A percentile compares a stretch with the other conserved stretches of the same genome.
These are phyloP conservation scores for Eutrema japonicum DNA, from an alignment of 345 rosid genomes.

Conservation along the genomic window DNA sequence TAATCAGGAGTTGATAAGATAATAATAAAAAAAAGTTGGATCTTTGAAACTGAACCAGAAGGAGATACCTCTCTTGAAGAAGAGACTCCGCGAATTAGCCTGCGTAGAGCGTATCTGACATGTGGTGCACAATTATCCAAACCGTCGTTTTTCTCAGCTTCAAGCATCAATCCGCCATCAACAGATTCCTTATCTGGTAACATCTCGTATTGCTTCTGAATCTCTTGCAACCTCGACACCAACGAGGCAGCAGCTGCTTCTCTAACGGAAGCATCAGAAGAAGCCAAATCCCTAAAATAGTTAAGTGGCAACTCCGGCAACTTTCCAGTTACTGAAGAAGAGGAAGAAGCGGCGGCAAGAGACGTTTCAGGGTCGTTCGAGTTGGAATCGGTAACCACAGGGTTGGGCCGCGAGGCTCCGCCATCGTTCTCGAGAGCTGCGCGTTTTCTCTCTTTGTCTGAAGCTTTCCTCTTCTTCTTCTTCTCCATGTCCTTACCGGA, in stretches of 20 bases:
- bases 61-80: slow-evolving; percentile 86
- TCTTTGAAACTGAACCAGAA: neutral
- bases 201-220: slow-evolving; percentile 71
- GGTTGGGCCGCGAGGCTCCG: slow-evolving; percentile 39
- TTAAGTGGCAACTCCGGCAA: slow-evolving; percentile 73
- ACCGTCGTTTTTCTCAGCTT: slow-evolving; percentile 91
- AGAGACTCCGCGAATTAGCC: slow-evolving; percentile 92
- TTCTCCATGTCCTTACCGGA: slow-evolving; percentile 79
- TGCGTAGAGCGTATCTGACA: slow-evolving; percentile 78
- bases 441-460: slow-evolving; percentile 71
- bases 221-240: slow-evolving; percentile 66
- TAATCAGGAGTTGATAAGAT: neutral
- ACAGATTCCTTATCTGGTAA: slow-evolving; percentile 56
- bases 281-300: slow-evolving; percentile 77
- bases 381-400: slow-evolving; percentile 28
- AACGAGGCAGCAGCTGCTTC: slow-evolving; percentile 68
- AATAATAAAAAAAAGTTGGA: neutral
- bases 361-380: slow-evolving; percentile 37
- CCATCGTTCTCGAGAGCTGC: slow-evolving; percentile 36
- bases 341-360: slow-evolving; percentile 33
- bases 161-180: slow-evolving; percentile 63
- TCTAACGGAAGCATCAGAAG: slow-evolving; percentile 59
- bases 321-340: slow-evolving; percentile 38
- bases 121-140: slow-evolving; percentile 84
- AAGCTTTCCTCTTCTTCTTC: slow-evolving; percentile 70